Evolutionary conservation across 1,284 basidiomycete genomes (phyloP), one percentile per base, ranked within the genome.

Genomic region (Ganoderma lingzhi): DNA sequence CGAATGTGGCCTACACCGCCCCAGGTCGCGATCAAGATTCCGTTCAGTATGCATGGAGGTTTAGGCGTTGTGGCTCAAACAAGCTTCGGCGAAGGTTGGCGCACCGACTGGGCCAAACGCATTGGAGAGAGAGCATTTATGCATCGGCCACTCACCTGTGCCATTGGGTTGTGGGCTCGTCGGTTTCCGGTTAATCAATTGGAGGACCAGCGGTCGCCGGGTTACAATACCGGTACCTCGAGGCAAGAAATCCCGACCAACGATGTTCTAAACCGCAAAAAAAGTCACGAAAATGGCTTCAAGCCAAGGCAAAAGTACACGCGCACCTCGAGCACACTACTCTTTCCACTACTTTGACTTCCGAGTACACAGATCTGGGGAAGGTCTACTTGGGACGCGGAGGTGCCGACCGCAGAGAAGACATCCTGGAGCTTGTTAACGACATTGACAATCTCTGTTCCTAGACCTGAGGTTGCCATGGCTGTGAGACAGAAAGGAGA

Each of bases 191-290:
- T 99, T 91, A 79, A 98, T 97, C 64, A 99, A 89, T 91, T 99
- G 97, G 19, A 99, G 87, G 63, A 99, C 95, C 81, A 98, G 83
- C 67, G 96, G 96, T 79, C 97, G 90, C 79, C 97, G 90, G 66
- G 97, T 99, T 79, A 99, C 97, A 79, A 99, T 99, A 82, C 97
- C 97, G 74, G 95, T 94, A 78, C 97, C 97, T 86, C 97, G 93
- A 81, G 97, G 97, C 77, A 99, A 81, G 86, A 99, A 99, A 82
- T 98, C 96, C 76, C 97, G 89, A 70, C 97, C 97, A 65, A 99
- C 97, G 76, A 98, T 96, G 84, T 98, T 98, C 95, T 98, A 76
- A 42, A 61, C 58, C 67, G 67, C 62, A 62, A 61, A 68, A 17
- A 63, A 64, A 30, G 23, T 55, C 35, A 28, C 32, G 56, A 3